phyloP scores from a whole-genome alignment of 441 rosid species.

The Sinapis alba region DNA sequence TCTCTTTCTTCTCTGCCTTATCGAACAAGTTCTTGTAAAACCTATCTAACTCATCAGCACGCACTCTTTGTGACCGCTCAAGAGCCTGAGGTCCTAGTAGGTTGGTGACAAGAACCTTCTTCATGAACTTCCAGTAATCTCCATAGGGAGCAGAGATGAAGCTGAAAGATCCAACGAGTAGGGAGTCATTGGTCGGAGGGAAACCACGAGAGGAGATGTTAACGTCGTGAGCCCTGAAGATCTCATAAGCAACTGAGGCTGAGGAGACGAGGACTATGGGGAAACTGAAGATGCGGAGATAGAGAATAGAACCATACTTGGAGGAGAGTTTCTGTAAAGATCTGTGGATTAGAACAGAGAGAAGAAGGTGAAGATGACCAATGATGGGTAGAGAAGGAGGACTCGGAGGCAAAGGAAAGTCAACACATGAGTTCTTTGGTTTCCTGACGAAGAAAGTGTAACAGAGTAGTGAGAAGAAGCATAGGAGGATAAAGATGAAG shows the following conservation, averaged over 20 bases:
- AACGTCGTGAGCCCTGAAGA: neutral
- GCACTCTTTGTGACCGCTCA: neutral
- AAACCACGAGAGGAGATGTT: neutral
- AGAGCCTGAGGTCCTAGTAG: neutral
- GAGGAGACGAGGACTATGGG: slow-evolving; percentile 4
- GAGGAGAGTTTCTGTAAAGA: neutral
- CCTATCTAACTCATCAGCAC: neutral
- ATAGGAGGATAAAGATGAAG: neutral
- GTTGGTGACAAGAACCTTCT: neutral
- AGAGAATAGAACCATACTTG: neutral
- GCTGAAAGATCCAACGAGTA: neutral
- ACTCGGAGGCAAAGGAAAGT: slow-evolving; percentile 1
- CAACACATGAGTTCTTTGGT: neutral
- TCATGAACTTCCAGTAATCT: slow-evolving; percentile 5
- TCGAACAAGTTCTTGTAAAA: neutral
- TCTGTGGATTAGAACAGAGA: neutral
- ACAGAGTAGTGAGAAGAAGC: neutral
- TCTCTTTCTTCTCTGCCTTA: slow-evolving; percentile 1
- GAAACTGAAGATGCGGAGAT: neutral
- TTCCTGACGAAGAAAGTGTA: slow-evolving; percentile 10
- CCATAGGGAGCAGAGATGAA: slow-evolving; percentile 1
- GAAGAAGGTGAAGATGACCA: slow-evolving; percentile 8
- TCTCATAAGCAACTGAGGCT: neutral
- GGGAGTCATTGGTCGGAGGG: neutral
- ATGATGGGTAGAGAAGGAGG: slow-evolving; percentile 13